Evolutionary conservation across 1,284 basidiomycete genomes (phyloP), one percentile per base, ranked within the genome.

Genomic region (Ganoderma leucocontextum): DNA sequence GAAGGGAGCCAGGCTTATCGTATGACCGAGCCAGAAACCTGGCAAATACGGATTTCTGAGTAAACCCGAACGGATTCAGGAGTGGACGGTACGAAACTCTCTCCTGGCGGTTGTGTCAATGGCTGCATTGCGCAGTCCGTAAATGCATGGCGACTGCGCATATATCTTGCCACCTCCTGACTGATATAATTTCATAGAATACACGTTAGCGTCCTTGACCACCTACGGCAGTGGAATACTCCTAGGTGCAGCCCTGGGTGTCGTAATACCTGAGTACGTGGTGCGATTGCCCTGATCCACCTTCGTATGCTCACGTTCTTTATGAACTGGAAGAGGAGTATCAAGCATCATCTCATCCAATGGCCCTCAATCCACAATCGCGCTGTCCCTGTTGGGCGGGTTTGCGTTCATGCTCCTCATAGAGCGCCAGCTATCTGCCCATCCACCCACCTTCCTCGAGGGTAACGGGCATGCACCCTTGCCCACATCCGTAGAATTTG

Each of bases 191-290:
- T 57, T 19, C 19, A 76, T 79, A 94, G 86, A 85, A 81, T 79
- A 78, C 69, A 79, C 86, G 65, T 79, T 94, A 65, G 87, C 89
- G 52, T 82, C 85, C 38, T 81, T 95, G 42, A 89, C 90, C 10
- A 87, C 88, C 44, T 79, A 95, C 33, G 92, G 94, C 29, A 92
- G 92, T 38, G 96, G 96, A n/a, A 81, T 98, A 22, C 85, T 98
- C 33, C 86, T 97, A 33, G 96, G 96, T 17, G 93, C 95, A 7
- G 95, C 95, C 0, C 81, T 98, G 72, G 94, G 95, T 12, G 90
- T 98, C 38, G 95, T 98, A 75, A 92, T 98, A 66, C 96, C 96
- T 25, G 96, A 98, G 94, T 95, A 79, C 76, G 91, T 85, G 53
- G 8, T 9, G 29, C 36, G 29, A 19, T 44, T 25, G 10, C 19